Conservation (phyloP, 306 rosid genomes). For the Trifolium fragiferum region DNA sequence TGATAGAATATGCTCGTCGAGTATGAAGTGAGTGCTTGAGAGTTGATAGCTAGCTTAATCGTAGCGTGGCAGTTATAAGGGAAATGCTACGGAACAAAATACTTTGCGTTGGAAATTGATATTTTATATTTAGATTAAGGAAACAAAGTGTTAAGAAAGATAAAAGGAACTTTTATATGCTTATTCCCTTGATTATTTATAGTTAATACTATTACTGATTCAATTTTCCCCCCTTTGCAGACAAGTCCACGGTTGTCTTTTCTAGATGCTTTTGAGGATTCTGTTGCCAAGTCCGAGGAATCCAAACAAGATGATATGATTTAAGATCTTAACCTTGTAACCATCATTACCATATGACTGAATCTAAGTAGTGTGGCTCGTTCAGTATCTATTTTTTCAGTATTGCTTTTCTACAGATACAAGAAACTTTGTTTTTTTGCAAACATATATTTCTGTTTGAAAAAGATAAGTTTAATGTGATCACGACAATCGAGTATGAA, state of each 20-base stretch:
- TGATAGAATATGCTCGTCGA: neutral
- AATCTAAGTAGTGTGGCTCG: conserved; percentile 53
- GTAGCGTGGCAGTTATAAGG: neutral
- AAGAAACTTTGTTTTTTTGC: neutral
- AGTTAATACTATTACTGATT: neutral
- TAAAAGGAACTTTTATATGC: neutral
- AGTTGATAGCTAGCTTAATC: neutral
- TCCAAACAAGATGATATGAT: conserved; percentile 61
- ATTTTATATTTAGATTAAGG: neutral
- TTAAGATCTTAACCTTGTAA: conserved; percentile 70
- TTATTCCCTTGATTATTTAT: conserved; percentile 24
- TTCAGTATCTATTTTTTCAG: conserved; percentile 16
- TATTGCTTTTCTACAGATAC: conserved; percentile 8
- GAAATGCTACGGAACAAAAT: neutral
- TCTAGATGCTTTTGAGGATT: conserved; percentile 88
- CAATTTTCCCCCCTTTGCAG: conserved; percentile 52
- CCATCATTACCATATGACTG: conserved; percentile 59
- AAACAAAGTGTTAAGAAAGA: neutral
- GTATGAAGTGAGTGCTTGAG: neutral
- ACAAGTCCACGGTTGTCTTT: conserved; percentile 83
- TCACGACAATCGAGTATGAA: no score
- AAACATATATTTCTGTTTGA: conserved; percentile 23
- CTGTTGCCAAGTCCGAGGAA: conserved; percentile 63
- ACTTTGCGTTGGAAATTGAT: no score
- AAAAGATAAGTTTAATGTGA: no score